These are phyloP conservation scores for Moesziomyces globuligerus DNA, from an alignment of 1,284 basidiomycete genomes.

Conservation along the genomic window DNA sequence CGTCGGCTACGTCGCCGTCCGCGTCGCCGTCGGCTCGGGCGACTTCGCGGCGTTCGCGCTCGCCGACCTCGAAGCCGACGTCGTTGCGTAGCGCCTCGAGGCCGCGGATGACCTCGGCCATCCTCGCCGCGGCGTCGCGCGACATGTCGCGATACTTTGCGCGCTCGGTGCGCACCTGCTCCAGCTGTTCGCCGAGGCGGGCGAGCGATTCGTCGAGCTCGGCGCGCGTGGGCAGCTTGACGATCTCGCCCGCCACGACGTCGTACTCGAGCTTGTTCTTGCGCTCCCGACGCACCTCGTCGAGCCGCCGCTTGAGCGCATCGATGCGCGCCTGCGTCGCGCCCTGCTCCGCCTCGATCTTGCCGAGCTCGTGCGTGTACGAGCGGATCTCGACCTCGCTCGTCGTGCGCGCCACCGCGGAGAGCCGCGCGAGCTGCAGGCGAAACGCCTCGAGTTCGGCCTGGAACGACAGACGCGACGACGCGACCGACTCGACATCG, in stretches of 20 bases:
- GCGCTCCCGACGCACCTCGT: conserved; percentile 44
- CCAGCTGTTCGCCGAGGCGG: conserved; percentile 23
- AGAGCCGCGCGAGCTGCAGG: conserved; percentile 16
- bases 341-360: conserved; percentile 30
- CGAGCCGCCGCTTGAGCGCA: conserved; percentile 38
- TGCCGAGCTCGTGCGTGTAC: conserved; percentile 20
- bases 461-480: conserved; percentile 31
- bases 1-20: conserved; percentile 13
- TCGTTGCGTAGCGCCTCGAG: conserved; percentile 30
- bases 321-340: conserved; percentile 38
- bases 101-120: conserved; percentile 14
- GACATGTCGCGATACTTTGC: conserved; percentile 39
- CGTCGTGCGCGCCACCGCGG: conserved; percentile 27
- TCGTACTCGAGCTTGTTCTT: conserved; percentile 61
- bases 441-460: conserved; percentile 37
- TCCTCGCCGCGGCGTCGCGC: conserved; percentile 9
- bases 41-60: conserved; percentile 51
- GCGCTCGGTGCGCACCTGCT: conserved; percentile 24
- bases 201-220: conserved; percentile 37
- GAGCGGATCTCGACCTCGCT: conserved; percentile 22
- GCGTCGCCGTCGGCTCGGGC: conserved; percentile 46
- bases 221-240: conserved; percentile 41
- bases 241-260: conserved; percentile 49
- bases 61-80: conserved; percentile 51
- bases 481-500: conserved; percentile 21